A percentile compares a stretch with the other conserved stretches of the same genome.
Conservation (phyloP, 768 basidiomycete species). For the Termitomyces sp. region DNA sequence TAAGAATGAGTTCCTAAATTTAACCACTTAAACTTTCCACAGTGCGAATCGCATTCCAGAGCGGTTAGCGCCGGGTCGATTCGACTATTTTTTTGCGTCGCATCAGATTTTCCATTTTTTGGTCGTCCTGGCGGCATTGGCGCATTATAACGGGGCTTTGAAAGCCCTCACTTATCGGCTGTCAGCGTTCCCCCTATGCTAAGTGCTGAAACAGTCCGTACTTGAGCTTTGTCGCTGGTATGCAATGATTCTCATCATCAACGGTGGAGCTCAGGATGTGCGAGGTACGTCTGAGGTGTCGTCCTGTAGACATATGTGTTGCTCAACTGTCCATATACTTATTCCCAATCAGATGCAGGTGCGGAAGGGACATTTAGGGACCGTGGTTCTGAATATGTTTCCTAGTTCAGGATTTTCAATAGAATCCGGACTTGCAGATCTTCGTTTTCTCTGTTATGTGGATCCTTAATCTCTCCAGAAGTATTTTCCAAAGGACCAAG, state of each 20-base stretch:
- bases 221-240: background rate
- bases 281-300: constrained; percentile 6
- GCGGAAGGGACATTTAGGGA: background rate
- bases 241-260: background rate
- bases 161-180: constrained; percentile 63
- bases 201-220: background rate
- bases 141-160: constrained; percentile 60
- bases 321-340: background rate
- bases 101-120: constrained; percentile 90
- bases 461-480: constrained; percentile 1
- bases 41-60: constrained; percentile 88
- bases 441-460: background rate
- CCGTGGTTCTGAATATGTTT: background rate
- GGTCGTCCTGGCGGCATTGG: constrained; percentile 70
- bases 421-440: constrained; percentile 1
- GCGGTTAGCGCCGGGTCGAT: constrained; percentile 67
- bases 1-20: constrained; percentile 10
- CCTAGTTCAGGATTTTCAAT: background rate
- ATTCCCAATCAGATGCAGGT: background rate
- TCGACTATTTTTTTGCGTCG: constrained; percentile 77
- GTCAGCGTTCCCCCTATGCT: constrained; percentile 29
- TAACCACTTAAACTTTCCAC: constrained; percentile 24
- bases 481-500: constrained; percentile 18
- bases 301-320: constrained; percentile 9
- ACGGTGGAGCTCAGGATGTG: background rate